Conservation (phyloP, 75 land plant species). For the Pseudotsuga menziesii region DNA sequence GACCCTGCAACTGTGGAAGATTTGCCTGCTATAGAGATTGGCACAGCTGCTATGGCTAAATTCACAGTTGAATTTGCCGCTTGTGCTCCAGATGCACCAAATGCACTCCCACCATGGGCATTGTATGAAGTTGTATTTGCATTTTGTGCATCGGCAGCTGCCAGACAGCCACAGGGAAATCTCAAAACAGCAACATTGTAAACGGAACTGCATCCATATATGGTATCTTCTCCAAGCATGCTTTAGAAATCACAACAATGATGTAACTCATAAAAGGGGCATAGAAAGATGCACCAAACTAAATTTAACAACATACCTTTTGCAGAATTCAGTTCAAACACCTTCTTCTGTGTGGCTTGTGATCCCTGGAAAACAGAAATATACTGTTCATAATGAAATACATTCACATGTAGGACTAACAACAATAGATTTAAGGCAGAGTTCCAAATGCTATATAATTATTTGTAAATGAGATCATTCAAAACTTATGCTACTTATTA, state of each 20-base stretch:
- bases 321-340: not conserved
- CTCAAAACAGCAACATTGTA: not conserved
- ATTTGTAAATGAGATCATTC: not conserved
- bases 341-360: not conserved
- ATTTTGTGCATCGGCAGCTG: not conserved
- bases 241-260: not conserved
- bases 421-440: too few relatives aligned
- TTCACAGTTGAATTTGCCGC: not conserved
- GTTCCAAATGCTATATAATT: not conserved
- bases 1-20: conserved; percentile 13
- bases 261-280: not conserved
- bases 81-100: conserved; percentile 1
- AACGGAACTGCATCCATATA: not conserved
- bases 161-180: not conserved
- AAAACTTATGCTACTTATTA: not conserved
- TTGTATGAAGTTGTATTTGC: too few relatives aligned
- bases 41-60: conserved; percentile 5
- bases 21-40: not conserved
- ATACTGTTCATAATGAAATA: not conserved
- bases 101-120: conserved; percentile 1
- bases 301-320: not conserved
- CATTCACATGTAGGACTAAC: too few relatives aligned
- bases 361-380: not conserved
- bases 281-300: not conserved
- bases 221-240: not conserved